phyloP scores from a whole-genome alignment of 148 eudicot species.

The Drosera capensis region DNA sequence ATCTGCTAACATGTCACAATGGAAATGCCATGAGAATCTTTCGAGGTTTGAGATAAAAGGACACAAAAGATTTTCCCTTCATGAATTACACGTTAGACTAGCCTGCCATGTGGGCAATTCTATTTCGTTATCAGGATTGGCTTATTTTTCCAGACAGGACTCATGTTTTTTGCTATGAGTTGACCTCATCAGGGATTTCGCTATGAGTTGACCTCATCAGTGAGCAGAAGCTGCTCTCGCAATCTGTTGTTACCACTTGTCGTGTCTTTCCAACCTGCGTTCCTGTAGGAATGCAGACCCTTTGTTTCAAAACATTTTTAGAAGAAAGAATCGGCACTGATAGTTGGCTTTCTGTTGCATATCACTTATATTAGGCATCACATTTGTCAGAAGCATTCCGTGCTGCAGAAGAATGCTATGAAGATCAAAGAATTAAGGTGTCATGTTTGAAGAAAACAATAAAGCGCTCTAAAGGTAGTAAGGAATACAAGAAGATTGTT shows the following conservation, averaged over 20 bases:
- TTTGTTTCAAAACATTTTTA: neutral
- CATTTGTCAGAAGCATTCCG: slow-evolving; percentile 52
- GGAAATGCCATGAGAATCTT: too few species aligned
- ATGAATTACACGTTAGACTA: too few species aligned
- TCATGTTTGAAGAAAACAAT: slow-evolving; percentile 75
- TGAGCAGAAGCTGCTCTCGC: too few species aligned
- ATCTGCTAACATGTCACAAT: too few species aligned
- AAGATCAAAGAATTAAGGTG: slow-evolving; percentile 81
- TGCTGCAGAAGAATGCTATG: slow-evolving; percentile 64
- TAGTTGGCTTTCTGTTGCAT: slow-evolving; percentile 3
- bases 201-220: too few species aligned
- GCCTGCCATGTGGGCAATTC: too few species aligned
- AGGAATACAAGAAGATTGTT: slow-evolving; percentile 73
- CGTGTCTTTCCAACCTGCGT: neutral
- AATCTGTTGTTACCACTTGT: neutral
- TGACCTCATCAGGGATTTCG: too few species aligned
- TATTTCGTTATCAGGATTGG: too few species aligned
- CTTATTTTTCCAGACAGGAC: too few species aligned
- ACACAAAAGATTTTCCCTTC: too few species aligned
- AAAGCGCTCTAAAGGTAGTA: slow-evolving; percentile 76
- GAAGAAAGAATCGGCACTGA: neutral
- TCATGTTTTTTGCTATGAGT: too few species aligned
- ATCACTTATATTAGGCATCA: slow-evolving; percentile 31
- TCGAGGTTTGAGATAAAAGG: too few species aligned
- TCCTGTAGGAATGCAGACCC: neutral